Evolutionary conservation across 106 monocot species (phyloP).

Genomic region (Acorus calamus): DNA sequence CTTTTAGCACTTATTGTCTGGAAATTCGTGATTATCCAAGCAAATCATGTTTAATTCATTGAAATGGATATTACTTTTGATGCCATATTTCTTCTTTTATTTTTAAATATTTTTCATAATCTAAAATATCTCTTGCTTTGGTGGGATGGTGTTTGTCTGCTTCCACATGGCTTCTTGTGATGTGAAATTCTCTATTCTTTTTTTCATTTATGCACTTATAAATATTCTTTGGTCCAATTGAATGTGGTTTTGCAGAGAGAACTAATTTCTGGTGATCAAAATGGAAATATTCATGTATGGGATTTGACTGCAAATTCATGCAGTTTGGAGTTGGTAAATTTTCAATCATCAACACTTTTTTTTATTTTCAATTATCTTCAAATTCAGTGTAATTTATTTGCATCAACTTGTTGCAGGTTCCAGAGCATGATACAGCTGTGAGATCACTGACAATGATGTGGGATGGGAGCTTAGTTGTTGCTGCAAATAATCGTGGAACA

Average conservation of each 20-base stretch:
- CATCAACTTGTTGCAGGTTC: slow-evolving; percentile 40
- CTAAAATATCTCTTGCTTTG: no score
- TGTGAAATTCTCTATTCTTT: background rate
- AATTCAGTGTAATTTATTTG: background rate
- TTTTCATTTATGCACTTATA: background rate
- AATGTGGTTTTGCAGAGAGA: slow-evolving; percentile 51
- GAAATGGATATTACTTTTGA: no score
- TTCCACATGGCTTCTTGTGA: no score
- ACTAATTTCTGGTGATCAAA: slow-evolving; percentile 97
- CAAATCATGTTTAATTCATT: no score
- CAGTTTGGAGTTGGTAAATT: slow-evolving; percentile 87
- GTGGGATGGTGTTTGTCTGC: no score
- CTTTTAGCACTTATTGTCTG: no score
- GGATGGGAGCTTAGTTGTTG: slow-evolving; percentile 98
- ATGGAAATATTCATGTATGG: slow-evolving; percentile 99
- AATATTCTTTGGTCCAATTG: background rate
- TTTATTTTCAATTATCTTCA: no score
- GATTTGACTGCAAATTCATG: slow-evolving; percentile 94
- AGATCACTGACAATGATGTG: slow-evolving; percentile 95
- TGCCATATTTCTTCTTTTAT: no score
- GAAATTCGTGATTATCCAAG: no score
- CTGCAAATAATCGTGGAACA: slow-evolving; percentile 92
- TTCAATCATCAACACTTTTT: background rate
- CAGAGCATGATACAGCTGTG: slow-evolving; percentile 95
- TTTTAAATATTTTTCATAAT: no score